Percentiles rank a stretch among this genome's conserved stretches.
These are phyloP conservation scores for Cercophora scortea DNA, from an alignment of 495 filamentous ascomycete genomes.

Conservation along the genomic window DNA sequence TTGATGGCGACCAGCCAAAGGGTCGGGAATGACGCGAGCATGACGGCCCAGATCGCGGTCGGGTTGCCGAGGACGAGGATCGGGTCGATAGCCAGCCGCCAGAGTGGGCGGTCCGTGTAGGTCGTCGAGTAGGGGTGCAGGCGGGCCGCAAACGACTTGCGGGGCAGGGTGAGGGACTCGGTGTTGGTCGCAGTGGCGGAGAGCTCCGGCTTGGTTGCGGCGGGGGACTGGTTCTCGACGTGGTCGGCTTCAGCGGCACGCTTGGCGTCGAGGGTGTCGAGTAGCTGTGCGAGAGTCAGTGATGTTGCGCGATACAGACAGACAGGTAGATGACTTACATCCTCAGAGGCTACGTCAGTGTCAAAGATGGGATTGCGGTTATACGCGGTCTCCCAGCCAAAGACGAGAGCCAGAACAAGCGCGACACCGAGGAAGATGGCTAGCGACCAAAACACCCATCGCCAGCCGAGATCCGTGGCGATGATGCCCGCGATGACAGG, in stretches of 20 bases:
- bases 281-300: conserved; percentile 50
- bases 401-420: conserved; percentile 82
- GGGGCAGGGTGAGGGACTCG: conserved; percentile 1
- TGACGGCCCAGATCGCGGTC: conserved; percentile 78
- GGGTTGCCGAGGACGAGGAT: conserved; percentile 66
- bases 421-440: conserved; percentile 76
- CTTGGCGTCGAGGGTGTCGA: neutral
- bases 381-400: conserved; percentile 44
- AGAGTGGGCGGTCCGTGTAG: conserved; percentile 57
- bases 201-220: too few relatives aligned
- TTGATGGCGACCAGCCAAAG: conserved; percentile 95
- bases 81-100: conserved; percentile 56
- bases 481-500: neutral
- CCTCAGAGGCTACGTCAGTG: neutral
- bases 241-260: neutral
- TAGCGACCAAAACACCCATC: conserved; percentile 86
- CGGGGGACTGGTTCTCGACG: conserved; percentile 5
- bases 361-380: neutral
- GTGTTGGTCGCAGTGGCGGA: neutral
- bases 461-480: conserved; percentile 63
- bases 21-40: conserved; percentile 85
- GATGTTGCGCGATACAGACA: conserved; percentile 51
- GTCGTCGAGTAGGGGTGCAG: conserved; percentile 65
- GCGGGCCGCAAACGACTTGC: conserved; percentile 46
- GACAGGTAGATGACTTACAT: conserved; percentile 54